Evolutionary conservation across 108 stramenopile genomes (phyloP), one percentile per base, ranked within the genome.

Genomic region (Nitzschia inconspicua): DNA sequence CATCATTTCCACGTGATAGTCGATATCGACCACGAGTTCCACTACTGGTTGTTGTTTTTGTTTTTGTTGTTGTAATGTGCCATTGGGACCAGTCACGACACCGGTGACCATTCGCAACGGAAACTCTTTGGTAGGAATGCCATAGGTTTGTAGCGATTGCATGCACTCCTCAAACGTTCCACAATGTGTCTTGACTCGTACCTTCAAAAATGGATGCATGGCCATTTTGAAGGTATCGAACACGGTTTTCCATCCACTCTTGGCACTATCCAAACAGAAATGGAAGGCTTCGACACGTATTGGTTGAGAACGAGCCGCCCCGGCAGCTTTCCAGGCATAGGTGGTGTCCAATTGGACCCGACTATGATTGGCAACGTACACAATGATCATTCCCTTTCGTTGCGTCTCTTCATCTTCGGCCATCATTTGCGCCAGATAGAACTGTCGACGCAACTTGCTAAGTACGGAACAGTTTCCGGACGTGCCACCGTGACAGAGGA

Each of bases 221-320:
- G 29, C 47, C 30, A 16, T 29, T 24, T 36, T 61, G 31, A 34
- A 10, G 20, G 19, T n/a, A 25, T 23, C 32, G 30, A 47, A 22
- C 22, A 47, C 19, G 1, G 47, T 19, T 24, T 23, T 2, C 60
- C 44, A 48, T 16, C 35, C 3, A n/a, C n/a, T n/a, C n/a, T n/a
- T n/a, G 3, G 14, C 24, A 7, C 19, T n/a, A 34, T 61, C 60
- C 22, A 48, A 35, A 36, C 60, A 61, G n/a, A 61, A 36, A 61
- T 61, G 60, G 43, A 61, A 35, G 2, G 60, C 60, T 36, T 47
- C 44, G 32, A 61, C 24, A 1, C 60, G 60, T 36, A 61, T 30
- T 5, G 60, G 60, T 32, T 48, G 29, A 35, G 60, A n/a, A n/a
- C n/a, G n/a, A n/a, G n/a, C n/a, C n/a, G n/a, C n/a, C n/a, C 24